Percentiles rank a stretch among this genome's conserved stretches.
These are phyloP conservation scores for Chaetomium cochliodes DNA, from an alignment of 495 filamentous ascomycete genomes.

Conservation along the genomic window DNA sequence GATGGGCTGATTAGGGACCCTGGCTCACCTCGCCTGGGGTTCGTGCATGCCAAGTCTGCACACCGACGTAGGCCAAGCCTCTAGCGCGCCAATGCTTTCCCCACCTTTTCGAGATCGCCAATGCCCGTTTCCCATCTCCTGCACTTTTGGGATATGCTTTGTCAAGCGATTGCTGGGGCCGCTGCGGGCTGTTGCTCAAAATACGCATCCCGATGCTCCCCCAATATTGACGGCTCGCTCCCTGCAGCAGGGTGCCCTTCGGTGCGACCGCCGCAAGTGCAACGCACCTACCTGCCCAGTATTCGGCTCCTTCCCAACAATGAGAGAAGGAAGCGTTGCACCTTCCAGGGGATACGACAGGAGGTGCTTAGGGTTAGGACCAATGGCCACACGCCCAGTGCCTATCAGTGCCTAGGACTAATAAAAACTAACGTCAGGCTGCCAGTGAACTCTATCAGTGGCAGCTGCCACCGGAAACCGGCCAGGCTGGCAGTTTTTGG, in stretches of 20 bases:
- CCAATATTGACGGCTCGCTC: slow-evolving; percentile 8
- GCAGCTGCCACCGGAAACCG: no score
- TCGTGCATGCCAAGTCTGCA: slow-evolving; percentile 7
- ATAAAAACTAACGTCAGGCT: no score
- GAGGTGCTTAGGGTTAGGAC: no score
- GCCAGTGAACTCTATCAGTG: no score
- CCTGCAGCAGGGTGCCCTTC: slow-evolving; percentile 7
- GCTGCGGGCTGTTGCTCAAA: slow-evolving; percentile 4
- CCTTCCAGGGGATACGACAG: not conserved
- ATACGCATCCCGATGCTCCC: slow-evolving; percentile 5
- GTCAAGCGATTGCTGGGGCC: slow-evolving; percentile 8
- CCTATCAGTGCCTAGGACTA: no score
- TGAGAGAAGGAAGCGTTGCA: not conserved
- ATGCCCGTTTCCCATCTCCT: slow-evolving; percentile 20
- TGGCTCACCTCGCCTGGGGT: not conserved
- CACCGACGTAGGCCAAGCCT: slow-evolving; percentile 14
- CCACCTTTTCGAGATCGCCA: slow-evolving; percentile 19
- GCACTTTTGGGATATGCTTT: slow-evolving; percentile 15
- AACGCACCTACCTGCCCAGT: slow-evolving; percentile 1
- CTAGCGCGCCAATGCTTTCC: slow-evolving; percentile 12
- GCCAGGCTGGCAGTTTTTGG: not conserved
- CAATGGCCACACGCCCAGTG: no score
- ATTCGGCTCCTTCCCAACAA: slow-evolving; percentile 5
- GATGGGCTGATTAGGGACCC: slow-evolving; percentile 17
- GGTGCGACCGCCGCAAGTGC: slow-evolving; percentile 1